phyloP scores from a whole-genome alignment of 2,329 filamentous ascomycete species.

The Sporothrix variecibatus region DNA sequence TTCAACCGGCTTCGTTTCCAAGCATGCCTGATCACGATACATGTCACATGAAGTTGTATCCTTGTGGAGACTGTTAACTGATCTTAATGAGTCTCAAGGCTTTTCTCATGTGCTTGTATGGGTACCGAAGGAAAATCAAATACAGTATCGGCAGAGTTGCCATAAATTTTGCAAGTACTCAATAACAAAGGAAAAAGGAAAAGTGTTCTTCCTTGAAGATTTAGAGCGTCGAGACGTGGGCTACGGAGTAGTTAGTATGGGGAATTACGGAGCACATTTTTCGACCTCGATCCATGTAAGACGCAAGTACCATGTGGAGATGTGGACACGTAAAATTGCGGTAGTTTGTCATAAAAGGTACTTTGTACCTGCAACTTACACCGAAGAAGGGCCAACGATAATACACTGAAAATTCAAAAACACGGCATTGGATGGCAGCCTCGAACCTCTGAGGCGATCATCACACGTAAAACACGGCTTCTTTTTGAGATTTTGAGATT shows the following conservation, averaged over 20 bases:
- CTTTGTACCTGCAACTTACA: not conserved
- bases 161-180: not conserved
- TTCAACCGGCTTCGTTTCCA: not conserved
- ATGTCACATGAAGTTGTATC: not conserved
- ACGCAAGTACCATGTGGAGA: not conserved
- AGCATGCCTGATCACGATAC: not conserved
- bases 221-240: not conserved
- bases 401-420: not conserved
- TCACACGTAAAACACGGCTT: constrained; percentile 3
- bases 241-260: not conserved
- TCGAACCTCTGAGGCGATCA: constrained; percentile 8
- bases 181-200: not conserved
- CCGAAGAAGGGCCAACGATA: not conserved
- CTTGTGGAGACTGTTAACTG: not conserved
- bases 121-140: not conserved
- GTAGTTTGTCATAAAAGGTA: not conserved
- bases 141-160: not conserved
- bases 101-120: not conserved
- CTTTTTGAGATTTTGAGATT: not conserved
- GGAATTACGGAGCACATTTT: not conserved
- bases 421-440: not conserved
- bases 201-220: not conserved
- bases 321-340: not conserved
- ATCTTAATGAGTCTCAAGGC: not conserved
- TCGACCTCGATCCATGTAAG: not conserved